These are phyloP conservation scores for Picochlorum sp. DNA, from an alignment of 139 green algal species.

Conservation along the genomic window DNA sequence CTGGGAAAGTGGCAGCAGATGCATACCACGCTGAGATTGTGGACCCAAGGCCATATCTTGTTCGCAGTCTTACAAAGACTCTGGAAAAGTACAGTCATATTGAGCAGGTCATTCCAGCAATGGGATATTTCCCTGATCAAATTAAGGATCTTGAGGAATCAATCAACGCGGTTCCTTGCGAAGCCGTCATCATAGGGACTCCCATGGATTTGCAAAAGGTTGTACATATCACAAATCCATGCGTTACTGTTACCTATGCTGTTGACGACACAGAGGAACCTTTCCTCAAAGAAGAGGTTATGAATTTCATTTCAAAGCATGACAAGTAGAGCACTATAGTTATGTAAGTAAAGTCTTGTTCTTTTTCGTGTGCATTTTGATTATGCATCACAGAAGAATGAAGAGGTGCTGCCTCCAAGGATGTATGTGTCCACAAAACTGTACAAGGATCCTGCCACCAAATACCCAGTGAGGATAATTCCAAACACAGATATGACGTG, in stretches of 20 bases:
- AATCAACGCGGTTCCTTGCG: conserved; percentile 26
- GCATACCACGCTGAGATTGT: conserved; percentile 35
- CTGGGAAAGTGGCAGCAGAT: conserved; percentile 25
- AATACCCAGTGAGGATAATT: not conserved
- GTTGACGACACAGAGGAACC: conserved; percentile 18
- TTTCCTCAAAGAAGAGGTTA: conserved; percentile 21
- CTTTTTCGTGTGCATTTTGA: no score
- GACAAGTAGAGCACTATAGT: no score
- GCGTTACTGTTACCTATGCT: conserved; percentile 14
- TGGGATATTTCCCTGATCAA: conserved; percentile 38
- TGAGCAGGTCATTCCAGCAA: conserved; percentile 29
- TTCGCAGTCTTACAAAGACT: conserved; percentile 16
- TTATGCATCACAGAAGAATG: conserved; percentile 1
- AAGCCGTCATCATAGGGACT: conserved; percentile 26
- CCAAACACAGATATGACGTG: not conserved
- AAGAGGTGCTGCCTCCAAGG: not conserved
- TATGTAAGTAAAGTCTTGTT: no score
- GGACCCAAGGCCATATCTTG: conserved; percentile 30
- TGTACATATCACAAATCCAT: conserved; percentile 12
- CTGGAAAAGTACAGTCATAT: conserved; percentile 32
- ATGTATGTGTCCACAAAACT: conserved; percentile 1
- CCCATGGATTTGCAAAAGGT: conserved; percentile 25
- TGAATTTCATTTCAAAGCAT: conserved; percentile 8
- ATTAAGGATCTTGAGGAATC: conserved; percentile 22
- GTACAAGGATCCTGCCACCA: not conserved